Evolutionary conservation across 2,329 filamentous ascomycete species (phyloP), one percentile per base, ranked within the genome.

Genomic region (Neofusicoccum umdonicola): DNA sequence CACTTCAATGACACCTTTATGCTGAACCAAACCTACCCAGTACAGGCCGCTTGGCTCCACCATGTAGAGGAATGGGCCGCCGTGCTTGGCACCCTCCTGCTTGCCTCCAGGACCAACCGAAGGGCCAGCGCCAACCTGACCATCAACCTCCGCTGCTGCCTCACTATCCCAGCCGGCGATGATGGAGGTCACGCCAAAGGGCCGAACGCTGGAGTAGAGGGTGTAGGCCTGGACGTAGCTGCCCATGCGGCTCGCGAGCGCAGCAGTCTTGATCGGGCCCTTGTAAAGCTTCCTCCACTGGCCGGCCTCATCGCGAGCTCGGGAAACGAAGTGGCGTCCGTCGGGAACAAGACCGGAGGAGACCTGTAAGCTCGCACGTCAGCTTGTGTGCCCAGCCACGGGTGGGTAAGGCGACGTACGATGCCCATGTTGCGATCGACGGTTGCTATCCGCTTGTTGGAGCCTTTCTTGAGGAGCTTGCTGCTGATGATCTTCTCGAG

Each of bases 181-280:
- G 76, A 99, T 98, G 67, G 93, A 91, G 19, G 94, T 97, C 77
- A 98, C 92, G 74, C 95, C 95, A 76, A 99, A 99, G 39, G 95
- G 95, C 67, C 95, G 91, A 66, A 99, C 95, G 67, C 92, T 96
- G 66, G 92, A 94, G 84, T 98, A 98, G 73, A 98, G 90, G 8
- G 95, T 99, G 83, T 97, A 97, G 67, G 92, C 93, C 82, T 99
- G 95, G 63, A 96, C 90, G 81, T 97, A 99, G 75, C 92, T 90
- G 74, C 95, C 95, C 87, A 99, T 92, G 80, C 94, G 90, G 75
- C 90, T 90, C 68, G 95, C 93, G 67, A 99, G 89, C 70, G 95
- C 91, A 70, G 90, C 86, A 69, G 90, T 91, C 66, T 93, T 89
- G 76, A 99, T 98, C 67, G 95, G 94, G 7, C 90, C 90, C 82